These are phyloP conservation scores for Candida ipomoeae DNA, from an alignment of 805 yeast genomes.

Conservation along the genomic window DNA sequence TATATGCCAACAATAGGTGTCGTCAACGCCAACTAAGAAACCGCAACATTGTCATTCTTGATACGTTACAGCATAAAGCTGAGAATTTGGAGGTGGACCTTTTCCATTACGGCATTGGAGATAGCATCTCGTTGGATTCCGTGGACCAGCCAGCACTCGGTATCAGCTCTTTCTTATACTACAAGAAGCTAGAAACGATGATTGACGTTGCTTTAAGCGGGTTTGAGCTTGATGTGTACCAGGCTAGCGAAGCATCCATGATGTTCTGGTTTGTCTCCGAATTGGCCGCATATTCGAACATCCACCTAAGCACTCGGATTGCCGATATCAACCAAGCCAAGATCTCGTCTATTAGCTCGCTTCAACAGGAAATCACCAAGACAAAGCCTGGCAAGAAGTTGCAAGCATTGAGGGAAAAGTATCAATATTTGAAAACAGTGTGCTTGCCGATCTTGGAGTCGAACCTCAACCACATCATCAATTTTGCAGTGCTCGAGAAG, in stretches of 20 bases:
- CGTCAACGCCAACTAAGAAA: constrained; percentile 72
- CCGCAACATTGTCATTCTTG: constrained; percentile 61
- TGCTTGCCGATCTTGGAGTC: constrained; percentile 34
- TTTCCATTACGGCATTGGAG: constrained; percentile 35
- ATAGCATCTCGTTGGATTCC: constrained; percentile 18
- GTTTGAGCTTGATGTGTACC: constrained; percentile 69
- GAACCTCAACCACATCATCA: constrained; percentile 22
- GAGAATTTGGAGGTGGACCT: constrained; percentile 58
- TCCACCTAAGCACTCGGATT: constrained; percentile 44
- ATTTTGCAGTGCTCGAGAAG: constrained; percentile 20
- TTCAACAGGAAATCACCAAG: constrained; percentile 25
- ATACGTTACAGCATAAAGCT: constrained; percentile 71
- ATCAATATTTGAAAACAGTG: constrained; percentile 26
- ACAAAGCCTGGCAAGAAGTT: constrained; percentile 46
- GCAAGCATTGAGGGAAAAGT: constrained; percentile 29
- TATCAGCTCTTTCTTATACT: constrained; percentile 65
- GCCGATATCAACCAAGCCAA: constrained; percentile 26
- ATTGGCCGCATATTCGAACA: constrained; percentile 36
- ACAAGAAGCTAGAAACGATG: constrained; percentile 67
- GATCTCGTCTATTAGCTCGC: constrained; percentile 2
- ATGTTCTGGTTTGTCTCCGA: constrained; percentile 67
- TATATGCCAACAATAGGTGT: constrained; percentile 57
- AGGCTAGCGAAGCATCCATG: constrained; percentile 60
- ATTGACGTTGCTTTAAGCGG: constrained; percentile 67
- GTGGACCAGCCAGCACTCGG: constrained; percentile 52